Percentiles rank a stretch among this genome's conserved stretches.
These are phyloP conservation scores for Nicotiana sylvestris DNA, from an alignment of 257 asterid species.

Conservation along the genomic window DNA sequence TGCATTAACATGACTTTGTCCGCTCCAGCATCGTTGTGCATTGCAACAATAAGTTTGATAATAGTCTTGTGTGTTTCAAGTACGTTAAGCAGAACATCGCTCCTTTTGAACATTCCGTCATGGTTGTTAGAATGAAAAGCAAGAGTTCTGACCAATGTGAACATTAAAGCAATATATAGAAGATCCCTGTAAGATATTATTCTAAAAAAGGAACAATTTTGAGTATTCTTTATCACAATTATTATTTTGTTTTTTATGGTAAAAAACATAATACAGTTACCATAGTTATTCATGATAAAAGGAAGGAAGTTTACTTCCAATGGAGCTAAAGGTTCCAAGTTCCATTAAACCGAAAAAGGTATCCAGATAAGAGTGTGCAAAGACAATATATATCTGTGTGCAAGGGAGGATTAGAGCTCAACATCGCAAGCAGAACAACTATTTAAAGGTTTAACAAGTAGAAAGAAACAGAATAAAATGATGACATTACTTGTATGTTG, in stretches of 20 bases:
- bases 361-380: neutral
- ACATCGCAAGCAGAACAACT: neutral
- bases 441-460: neutral
- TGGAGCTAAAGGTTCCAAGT: neutral
- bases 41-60: neutral
- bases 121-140: neutral
- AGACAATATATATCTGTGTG: neutral
- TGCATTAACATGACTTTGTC: neutral
- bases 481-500: constrained; percentile 59
- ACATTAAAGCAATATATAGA: neutral
- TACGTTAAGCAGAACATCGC: neutral
- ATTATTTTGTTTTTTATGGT: neutral
- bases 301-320: neutral
- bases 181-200: neutral
- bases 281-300: neutral
- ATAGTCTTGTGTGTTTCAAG: neutral
- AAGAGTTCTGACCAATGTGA: neutral
- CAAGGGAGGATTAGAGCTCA: neutral
- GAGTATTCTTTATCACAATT: neutral
- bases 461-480: neutral
- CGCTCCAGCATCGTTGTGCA: neutral
- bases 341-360: neutral
- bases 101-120: neutral
- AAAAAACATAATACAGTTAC: neutral
- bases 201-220: neutral